Base-by-base conservation (phyloP, 306 rosid species). In the Prunus mume region DNA sequence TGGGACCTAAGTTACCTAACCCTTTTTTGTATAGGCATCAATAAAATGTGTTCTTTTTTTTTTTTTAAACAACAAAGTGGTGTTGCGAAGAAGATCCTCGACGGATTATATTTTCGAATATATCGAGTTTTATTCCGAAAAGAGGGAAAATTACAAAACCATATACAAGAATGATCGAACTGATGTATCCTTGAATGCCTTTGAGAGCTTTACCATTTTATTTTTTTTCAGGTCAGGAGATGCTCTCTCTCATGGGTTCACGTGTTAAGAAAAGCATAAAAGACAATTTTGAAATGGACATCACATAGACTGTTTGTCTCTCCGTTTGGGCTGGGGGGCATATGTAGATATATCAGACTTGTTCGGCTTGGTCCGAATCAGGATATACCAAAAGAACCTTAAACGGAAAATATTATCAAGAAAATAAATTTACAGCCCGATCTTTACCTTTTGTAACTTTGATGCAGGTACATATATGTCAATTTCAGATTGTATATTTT, bases 231-330 rank as follows among this genome's bases (percentile, higher is more conserved):
- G 76, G 20, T 38, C 7, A 20, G 66, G 47, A 77, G 75, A 65
- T 43, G 73, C 28, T 64, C 20, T 61, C 41, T 24, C 43, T 25
- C 25, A 43, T 62, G 24, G 62, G 41, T 50, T 84, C 85, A 75
- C 84, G 73, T 81, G 89, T 24, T 77, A 17, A 19, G 18, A 34
- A 28, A 30, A 30, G 56, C 43, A 72, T 80, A 83, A 79, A 85
- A 79, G 83, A 83, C 85, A 83, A 75, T 55, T 43, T 65, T 62
- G 84, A 85, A 60, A 46, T 69, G 76, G 88, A 85, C 88, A 49
- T 75, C 52, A 70, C 87, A 55, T 70, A 58, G 69, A 79, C 56
- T 30, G 75, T 41, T 77, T 83, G 86, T 82, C 85, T 85, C 81
- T 68, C 72, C 77, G 68, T 27, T 67, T 70, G 76, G 73, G 86